Percentiles rank a stretch among this genome's conserved stretches.
These are phyloP conservation scores for Neonectria neomacrospora DNA, from an alignment of 2,329 filamentous ascomycete species.

Conservation along the genomic window DNA sequence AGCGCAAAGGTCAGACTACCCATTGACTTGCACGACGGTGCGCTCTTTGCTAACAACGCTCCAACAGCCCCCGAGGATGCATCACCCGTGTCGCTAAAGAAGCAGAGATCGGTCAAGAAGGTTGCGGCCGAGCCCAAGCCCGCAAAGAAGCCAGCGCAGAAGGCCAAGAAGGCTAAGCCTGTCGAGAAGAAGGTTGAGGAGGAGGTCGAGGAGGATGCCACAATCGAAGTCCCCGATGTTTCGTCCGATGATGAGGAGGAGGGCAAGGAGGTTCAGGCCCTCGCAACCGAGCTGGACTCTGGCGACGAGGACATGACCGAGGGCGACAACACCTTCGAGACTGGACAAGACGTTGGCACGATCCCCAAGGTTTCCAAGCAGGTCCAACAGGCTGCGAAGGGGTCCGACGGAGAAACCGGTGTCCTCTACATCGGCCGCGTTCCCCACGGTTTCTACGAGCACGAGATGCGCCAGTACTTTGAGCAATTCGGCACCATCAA, in stretches of 20 bases:
- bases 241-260: slow-evolving; percentile 51
- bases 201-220: slow-evolving; percentile 38
- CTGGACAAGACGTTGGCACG: slow-evolving; percentile 63
- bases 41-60: slow-evolving; percentile 40
- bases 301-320: slow-evolving; percentile 56
- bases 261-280: slow-evolving; percentile 55
- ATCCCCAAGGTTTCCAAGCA: slow-evolving; percentile 61
- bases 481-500: slow-evolving; percentile 89
- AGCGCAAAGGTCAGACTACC: slow-evolving; percentile 50
- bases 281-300: slow-evolving; percentile 58
- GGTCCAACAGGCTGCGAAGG: slow-evolving; percentile 55
- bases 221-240: slow-evolving; percentile 48
- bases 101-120: slow-evolving; percentile 56
- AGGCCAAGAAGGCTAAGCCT: slow-evolving; percentile 45
- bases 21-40: slow-evolving; percentile 1
- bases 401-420: slow-evolving; percentile 69
- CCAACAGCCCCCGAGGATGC: slow-evolving; percentile 56
- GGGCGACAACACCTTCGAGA: slow-evolving; percentile 53
- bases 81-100: slow-evolving; percentile 58
- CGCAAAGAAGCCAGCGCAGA: slow-evolving; percentile 50
- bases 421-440: slow-evolving; percentile 92
- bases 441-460: slow-evolving; percentile 95
- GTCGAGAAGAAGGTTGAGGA: slow-evolving; percentile 43
- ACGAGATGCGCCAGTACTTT: slow-evolving; percentile 94
- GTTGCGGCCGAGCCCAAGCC: slow-evolving; percentile 39